phyloP scores from a whole-genome alignment of 108 stramenopile species.

The Nitzschia sp. region DNA sequence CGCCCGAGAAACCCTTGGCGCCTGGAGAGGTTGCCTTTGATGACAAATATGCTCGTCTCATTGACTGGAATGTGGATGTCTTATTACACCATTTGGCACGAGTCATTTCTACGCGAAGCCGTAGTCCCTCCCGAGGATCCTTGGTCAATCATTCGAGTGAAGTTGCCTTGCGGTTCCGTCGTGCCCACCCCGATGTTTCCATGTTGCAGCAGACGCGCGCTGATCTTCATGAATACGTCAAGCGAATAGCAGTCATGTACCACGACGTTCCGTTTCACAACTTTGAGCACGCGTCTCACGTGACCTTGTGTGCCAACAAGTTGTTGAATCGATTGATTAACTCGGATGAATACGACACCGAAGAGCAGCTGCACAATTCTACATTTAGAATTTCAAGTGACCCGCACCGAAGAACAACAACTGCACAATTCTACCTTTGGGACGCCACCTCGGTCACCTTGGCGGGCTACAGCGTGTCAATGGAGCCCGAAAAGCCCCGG shows the following conservation, averaged over 20 bases:
- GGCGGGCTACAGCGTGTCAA: too few species aligned
- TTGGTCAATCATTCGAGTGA: conserved; percentile 25
- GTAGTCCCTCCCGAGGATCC: conserved; percentile 18
- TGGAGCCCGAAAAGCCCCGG: too few species aligned
- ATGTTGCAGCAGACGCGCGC: conserved; percentile 24
- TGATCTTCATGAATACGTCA: conserved; percentile 27
- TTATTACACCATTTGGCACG: conserved; percentile 4
- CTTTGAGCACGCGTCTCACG: too few species aligned
- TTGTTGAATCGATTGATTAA: conserved; percentile 45
- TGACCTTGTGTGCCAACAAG: conserved; percentile 48
- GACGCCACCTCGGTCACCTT: too few species aligned
- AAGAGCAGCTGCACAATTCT: conserved; percentile 28
- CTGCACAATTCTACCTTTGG: too few species aligned
- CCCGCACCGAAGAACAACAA: too few species aligned
- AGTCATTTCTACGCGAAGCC: too few species aligned
- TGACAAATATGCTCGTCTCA: conserved; percentile 29
- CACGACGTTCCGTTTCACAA: conserved; percentile 51
- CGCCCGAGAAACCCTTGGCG: neutral
- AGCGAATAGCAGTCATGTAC: conserved; percentile 29
- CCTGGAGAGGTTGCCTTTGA: too few species aligned
- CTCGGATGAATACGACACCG: conserved; percentile 37
- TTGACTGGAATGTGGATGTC: conserved; percentile 10
- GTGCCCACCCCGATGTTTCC: conserved; percentile 22
- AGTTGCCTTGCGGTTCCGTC: conserved; percentile 24
- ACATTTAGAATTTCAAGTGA: conserved; percentile 42